These are phyloP conservation scores for Didymella exigua DNA, from an alignment of 2,329 filamentous ascomycete species.

Conservation along the genomic window DNA sequence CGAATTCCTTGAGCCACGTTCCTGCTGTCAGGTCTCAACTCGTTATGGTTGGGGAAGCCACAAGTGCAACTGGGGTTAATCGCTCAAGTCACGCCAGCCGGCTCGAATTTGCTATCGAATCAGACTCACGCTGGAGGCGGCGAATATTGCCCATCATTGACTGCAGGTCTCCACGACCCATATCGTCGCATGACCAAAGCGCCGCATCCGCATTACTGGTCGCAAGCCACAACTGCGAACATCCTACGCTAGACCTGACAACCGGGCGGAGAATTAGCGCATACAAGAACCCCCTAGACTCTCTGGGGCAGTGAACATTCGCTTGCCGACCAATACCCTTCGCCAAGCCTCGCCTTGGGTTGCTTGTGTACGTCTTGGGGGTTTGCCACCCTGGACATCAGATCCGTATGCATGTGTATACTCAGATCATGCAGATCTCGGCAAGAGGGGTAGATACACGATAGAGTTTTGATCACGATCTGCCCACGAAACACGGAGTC, in stretches of 20 bases:
- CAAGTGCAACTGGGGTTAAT: constrained; percentile 1
- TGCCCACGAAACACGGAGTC: constrained; percentile 9
- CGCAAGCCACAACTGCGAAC: constrained; percentile 3
- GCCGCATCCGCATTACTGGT: constrained; percentile 1
- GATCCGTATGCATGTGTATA: background rate
- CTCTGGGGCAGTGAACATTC: constrained; percentile 3
- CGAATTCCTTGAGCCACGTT: background rate
- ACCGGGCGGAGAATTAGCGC: constrained; percentile 10
- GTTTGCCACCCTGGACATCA: constrained; percentile 7
- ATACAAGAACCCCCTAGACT: constrained; percentile 1
- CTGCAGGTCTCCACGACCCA: constrained; percentile 3
- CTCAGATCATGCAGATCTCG: constrained; percentile 4
- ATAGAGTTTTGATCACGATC: background rate
- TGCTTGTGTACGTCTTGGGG: constrained; percentile 12
- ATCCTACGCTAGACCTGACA: background rate
- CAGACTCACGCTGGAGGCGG: constrained; percentile 8
- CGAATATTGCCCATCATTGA: constrained; percentile 1
- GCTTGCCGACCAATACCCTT: constrained; percentile 8
- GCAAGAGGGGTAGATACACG: constrained; percentile 2
- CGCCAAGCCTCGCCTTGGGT: constrained; percentile 11
- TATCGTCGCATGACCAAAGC: constrained; percentile 10
- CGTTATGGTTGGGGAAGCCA: constrained; percentile 14
- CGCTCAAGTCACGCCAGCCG: constrained; percentile 6
- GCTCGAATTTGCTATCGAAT: background rate
- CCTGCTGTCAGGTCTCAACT: constrained; percentile 4